phyloP scores from a whole-genome alignment of 176 grass and related monocot species.

The Oryza nivara region DNA sequence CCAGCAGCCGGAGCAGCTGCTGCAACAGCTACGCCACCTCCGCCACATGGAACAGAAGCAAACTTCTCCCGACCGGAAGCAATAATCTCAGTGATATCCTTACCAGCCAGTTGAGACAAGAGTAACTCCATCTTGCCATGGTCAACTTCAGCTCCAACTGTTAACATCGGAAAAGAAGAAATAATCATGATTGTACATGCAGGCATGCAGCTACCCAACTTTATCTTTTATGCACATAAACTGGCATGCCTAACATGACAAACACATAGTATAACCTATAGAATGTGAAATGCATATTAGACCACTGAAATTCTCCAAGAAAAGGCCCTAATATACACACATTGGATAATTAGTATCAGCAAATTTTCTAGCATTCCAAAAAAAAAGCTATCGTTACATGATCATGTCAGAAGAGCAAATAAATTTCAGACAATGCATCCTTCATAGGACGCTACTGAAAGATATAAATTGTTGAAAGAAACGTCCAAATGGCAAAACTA shows the following conservation, averaged over 20 bases:
- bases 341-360: not conserved
- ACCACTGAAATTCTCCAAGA: not conserved
- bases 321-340: not conserved
- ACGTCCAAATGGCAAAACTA: not conserved
- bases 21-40: conserved; percentile 19
- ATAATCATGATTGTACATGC: not conserved
- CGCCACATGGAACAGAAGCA: conserved; percentile 38
- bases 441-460: not conserved
- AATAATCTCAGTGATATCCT: conserved; percentile 36
- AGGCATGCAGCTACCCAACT: not conserved
- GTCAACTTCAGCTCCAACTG: conserved; percentile 35
- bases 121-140: conserved; percentile 21
- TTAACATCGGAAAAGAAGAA: not conserved
- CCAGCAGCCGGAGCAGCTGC: conserved; percentile 10
- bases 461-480: not conserved
- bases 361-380: not conserved
- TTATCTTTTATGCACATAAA: not conserved
- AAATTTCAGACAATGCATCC: not conserved
- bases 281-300: not conserved
- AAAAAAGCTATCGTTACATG: not conserved
- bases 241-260: not conserved
- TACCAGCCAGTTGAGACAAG: conserved; percentile 14
- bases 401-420: not conserved
- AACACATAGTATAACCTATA: not conserved
- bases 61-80: conserved; percentile 37